These are phyloP conservation scores for Syzygium grande DNA, from an alignment of 345 rosid species.

Conservation along the genomic window DNA sequence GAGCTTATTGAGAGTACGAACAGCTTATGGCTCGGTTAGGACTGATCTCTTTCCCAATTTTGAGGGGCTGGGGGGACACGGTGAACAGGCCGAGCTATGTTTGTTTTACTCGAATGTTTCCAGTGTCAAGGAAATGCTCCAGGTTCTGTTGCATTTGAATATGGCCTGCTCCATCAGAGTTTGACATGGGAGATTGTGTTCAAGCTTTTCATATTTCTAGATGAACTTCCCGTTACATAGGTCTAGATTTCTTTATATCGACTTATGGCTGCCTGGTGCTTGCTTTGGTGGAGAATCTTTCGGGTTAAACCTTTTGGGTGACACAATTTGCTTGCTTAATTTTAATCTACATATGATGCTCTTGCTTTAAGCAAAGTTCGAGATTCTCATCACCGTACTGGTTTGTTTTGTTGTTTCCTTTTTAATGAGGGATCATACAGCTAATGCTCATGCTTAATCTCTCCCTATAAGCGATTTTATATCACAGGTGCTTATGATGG, in stretches of 20 bases:
- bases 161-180: neutral
- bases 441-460: conserved; percentile 12
- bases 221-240: neutral
- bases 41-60: no score
- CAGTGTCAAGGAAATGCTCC: neutral
- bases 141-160: neutral
- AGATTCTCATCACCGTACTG: neutral
- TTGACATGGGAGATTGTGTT: neutral
- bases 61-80: neutral
- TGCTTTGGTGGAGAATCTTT: conserved; percentile 24
- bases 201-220: neutral
- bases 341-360: conserved; percentile 32
- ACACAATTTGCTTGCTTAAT: conserved; percentile 19
- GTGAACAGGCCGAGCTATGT: neutral
- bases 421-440: neutral
- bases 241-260: neutral
- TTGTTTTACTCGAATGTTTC: neutral
- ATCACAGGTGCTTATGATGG: conserved; percentile 10
- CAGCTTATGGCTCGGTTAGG: conserved; percentile 13
- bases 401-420: conserved; percentile 7
- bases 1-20: neutral
- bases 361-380: conserved; percentile 8
- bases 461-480: conserved; percentile 1
- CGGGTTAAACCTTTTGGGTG: conserved; percentile 2
- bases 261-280: neutral